These are phyloP conservation scores for Botryotinia globosa DNA, from an alignment of 2,329 filamentous ascomycete species.

Conservation along the genomic window DNA sequence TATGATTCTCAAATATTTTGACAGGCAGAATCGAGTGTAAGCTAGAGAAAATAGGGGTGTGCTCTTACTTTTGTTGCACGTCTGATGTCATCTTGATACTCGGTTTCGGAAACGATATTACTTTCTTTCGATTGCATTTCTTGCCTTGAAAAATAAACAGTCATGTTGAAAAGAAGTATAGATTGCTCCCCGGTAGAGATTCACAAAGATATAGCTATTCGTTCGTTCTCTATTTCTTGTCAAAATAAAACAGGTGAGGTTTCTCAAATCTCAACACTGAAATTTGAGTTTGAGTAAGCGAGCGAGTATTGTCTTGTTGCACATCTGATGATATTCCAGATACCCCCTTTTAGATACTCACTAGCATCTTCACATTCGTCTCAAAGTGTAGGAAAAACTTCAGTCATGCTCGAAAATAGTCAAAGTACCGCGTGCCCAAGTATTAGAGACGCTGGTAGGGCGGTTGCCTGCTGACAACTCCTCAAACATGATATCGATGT, in stretches of 20 bases:
- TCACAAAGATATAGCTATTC: background rate
- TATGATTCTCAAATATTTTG: background rate
- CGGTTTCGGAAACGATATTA: background rate
- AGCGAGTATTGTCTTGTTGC: background rate
- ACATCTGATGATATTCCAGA: background rate
- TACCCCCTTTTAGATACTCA: background rate
- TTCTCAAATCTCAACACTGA: background rate
- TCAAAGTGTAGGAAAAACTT: background rate
- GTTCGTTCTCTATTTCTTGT: background rate
- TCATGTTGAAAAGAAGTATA: background rate
- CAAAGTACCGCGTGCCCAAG: background rate
- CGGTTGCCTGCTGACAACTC: background rate
- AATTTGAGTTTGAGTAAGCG: background rate
- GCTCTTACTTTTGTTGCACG: background rate
- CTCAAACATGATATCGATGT: background rate
- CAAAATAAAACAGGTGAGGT: background rate
- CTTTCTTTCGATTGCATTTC: background rate
- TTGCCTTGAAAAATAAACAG: background rate
- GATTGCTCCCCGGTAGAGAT: rapidly evolving
- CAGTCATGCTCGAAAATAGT: background rate
- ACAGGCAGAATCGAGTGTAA: background rate
- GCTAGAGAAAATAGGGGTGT: background rate
- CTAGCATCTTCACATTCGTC: background rate
- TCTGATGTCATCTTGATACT: background rate
- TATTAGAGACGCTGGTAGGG: background rate